These are phyloP conservation scores for Thielaviopsis populi DNA, from an alignment of 2,329 filamentous ascomycete species.

Conservation along the genomic window DNA sequence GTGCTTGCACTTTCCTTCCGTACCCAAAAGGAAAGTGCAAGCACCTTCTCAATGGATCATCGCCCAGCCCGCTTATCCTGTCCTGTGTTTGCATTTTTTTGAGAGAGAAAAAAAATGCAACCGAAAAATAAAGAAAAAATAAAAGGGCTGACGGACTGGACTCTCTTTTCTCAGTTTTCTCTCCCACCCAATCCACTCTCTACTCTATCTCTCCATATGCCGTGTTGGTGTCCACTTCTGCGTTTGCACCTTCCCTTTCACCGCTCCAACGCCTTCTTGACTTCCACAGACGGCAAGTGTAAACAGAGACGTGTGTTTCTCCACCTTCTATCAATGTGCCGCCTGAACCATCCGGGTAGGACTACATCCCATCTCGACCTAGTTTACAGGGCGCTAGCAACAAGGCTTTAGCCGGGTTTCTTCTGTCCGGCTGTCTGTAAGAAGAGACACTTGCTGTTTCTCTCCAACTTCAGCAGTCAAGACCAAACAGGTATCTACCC, in stretches of 20 bases:
- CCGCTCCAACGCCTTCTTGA: background rate
- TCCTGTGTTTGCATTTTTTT: background rate
- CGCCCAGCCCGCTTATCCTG: background rate
- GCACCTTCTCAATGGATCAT: background rate
- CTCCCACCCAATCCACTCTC: background rate
- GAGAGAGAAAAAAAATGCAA: no score
- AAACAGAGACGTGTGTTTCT: background rate
- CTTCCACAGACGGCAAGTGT: background rate
- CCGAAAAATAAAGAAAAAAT: background rate
- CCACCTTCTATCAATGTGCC: background rate
- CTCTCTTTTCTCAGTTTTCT: background rate
- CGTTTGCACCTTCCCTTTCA: conserved; percentile 11
- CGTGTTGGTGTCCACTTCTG: background rate
- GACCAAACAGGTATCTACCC: no score
- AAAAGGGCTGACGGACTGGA: background rate
- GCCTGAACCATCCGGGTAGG: background rate
- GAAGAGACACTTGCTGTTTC: no score
- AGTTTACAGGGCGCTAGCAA: background rate
- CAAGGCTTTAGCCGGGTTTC: background rate
- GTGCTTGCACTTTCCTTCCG: no score
- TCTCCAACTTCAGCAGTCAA: no score
- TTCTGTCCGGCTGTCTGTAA: background rate
- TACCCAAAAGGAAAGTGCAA: conserved; percentile 11
- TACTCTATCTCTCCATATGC: background rate
- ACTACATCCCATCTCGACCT: background rate